Percentiles rank a stretch among this genome's conserved stretches.
phyloP scores from a whole-genome alignment of 2,329 filamentous ascomycete species.

The Xylaria sp. region DNA sequence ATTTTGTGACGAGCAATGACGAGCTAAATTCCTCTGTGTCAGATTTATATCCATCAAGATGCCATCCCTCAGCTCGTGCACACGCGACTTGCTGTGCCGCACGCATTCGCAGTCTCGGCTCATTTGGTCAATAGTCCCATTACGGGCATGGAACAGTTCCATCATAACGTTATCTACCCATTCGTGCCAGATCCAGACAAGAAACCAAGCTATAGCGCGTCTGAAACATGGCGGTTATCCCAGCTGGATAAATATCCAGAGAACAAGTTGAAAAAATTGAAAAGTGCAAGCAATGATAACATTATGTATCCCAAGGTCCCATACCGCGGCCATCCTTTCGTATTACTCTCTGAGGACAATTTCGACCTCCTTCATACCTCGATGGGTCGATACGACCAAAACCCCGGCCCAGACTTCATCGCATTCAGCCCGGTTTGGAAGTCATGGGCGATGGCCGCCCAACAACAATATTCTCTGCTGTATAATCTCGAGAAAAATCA shows the following conservation, averaged over 20 bases:
- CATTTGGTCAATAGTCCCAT: constrained; percentile 67
- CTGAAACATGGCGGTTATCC: constrained; percentile 54
- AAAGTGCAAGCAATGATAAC: constrained; percentile 42
- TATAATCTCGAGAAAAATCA: constrained; percentile 60
- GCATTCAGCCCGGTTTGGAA: constrained; percentile 56
- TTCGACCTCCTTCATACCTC: constrained; percentile 59
- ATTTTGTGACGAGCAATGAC: constrained; percentile 11
- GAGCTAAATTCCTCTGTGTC: constrained; percentile 8
- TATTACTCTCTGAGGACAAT: constrained; percentile 56
- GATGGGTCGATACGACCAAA: constrained; percentile 57
- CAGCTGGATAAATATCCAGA: constrained; percentile 41
- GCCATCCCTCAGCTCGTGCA: constrained; percentile 64
- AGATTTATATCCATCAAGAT: constrained; percentile 48
- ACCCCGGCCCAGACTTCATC: constrained; percentile 44
- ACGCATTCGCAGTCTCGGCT: constrained; percentile 62
- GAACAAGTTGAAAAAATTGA: constrained; percentile 34
- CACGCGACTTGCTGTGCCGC: constrained; percentile 61
- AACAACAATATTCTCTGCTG: constrained; percentile 60
- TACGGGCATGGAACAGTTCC: constrained; percentile 64
- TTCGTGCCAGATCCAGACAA: constrained; percentile 61
- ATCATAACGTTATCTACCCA: constrained; percentile 61
- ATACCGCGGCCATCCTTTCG: constrained; percentile 61
- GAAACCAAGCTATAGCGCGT: constrained; percentile 40
- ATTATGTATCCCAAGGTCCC: constrained; percentile 50
- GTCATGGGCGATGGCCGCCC: constrained; percentile 62